These are phyloP conservation scores for Xylaria flabelliformis DNA, from an alignment of 495 filamentous ascomycete species.

Conservation along the genomic window DNA sequence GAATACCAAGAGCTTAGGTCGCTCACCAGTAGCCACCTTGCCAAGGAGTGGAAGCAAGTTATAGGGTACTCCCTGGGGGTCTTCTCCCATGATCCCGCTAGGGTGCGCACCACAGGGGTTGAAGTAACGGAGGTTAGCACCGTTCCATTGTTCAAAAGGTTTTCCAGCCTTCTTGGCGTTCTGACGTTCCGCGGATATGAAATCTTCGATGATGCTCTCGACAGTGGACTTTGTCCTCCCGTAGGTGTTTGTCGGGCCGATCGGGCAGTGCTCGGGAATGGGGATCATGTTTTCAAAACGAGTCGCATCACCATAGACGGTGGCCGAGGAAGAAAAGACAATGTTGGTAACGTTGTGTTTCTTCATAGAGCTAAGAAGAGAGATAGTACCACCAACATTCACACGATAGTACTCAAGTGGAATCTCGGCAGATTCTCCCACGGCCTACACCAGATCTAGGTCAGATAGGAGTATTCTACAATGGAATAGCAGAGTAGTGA, in stretches of 20 bases:
- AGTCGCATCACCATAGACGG: conserved; percentile 97
- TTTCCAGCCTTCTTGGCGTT: conserved; percentile 82
- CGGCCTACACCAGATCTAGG: conserved; percentile 64
- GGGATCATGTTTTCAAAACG: conserved; percentile 98
- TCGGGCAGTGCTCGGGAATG: conserved; percentile 95
- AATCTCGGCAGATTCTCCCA: conserved; percentile 94
- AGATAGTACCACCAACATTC: conserved; percentile 93
- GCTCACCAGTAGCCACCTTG: conserved; percentile 93
- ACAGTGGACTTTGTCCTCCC: conserved; percentile 93
- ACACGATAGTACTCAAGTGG: conserved; percentile 97
- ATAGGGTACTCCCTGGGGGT: conserved; percentile 93
- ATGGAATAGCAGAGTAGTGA: conserved; percentile 16
- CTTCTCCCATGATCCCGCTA: conserved; percentile 97
- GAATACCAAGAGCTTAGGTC: conserved; percentile 93
- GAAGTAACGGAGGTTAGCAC: conserved; percentile 92
- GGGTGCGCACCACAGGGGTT: conserved; percentile 96
- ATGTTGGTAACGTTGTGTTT: conserved; percentile 92
- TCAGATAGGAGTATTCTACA: conserved; percentile 7
- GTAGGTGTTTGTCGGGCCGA: conserved; percentile 96
- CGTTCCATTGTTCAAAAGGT: conserved; percentile 84
- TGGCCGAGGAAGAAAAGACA: conserved; percentile 86
- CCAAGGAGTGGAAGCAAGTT: conserved; percentile 93
- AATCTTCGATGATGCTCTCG: conserved; percentile 89
- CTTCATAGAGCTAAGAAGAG: conserved; percentile 85
- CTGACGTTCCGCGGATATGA: conserved; percentile 85